A percentile compares a stretch with the other conserved stretches of the same genome.
These are phyloP conservation scores for Heterobasidion parviporum DNA, from an alignment of 1,284 basidiomycete species.

Conservation along the genomic window DNA sequence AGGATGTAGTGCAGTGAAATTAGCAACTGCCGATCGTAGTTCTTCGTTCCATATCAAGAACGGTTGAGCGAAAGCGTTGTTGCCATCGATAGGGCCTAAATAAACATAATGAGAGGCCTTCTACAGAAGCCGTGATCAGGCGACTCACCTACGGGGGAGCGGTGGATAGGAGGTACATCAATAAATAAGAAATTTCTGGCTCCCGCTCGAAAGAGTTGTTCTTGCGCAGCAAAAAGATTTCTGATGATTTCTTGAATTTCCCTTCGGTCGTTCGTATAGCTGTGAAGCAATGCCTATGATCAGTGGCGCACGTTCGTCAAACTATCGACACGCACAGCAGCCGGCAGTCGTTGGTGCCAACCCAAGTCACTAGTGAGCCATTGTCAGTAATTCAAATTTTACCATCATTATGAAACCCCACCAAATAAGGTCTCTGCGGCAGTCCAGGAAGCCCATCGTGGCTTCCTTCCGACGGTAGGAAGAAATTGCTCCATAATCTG, in stretches of 20 bases:
- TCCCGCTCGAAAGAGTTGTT: conserved; percentile 34
- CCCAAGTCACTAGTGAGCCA: conserved; percentile 35
- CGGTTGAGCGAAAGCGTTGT: conserved; percentile 2
- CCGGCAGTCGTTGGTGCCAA: conserved; percentile 52
- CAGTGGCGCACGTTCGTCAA: not conserved
- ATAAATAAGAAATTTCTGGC: conserved; percentile 54
- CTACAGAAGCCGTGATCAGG: conserved; percentile 2
- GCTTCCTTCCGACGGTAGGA: conserved; percentile 24
- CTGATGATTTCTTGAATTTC: conserved; percentile 15
- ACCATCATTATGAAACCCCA: not conserved
- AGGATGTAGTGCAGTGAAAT: conserved; percentile 28
- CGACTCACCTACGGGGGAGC: conserved; percentile 35
- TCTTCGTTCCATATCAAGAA: conserved; percentile 34
- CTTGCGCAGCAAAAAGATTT: conserved; percentile 31
- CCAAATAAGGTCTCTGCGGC: conserved; percentile 30
- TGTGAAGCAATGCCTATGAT: not conserved
- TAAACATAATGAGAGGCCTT: not conserved
- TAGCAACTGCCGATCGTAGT: conserved; percentile 20
- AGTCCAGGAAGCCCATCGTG: conserved; percentile 31
- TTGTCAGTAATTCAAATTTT: not conserved
- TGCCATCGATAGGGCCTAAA: conserved; percentile 4
- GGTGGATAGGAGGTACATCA: conserved; percentile 47
- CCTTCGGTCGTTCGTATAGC: conserved; percentile 8
- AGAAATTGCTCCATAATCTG: conserved; percentile 31
- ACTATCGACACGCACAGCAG: conserved; percentile 2